A percentile compares a stretch with the other conserved stretches of the same genome.
These are phyloP conservation scores for Rhexocercosporidium sp. DNA, from an alignment of 2,329 filamentous ascomycete species.

Conservation along the genomic window DNA sequence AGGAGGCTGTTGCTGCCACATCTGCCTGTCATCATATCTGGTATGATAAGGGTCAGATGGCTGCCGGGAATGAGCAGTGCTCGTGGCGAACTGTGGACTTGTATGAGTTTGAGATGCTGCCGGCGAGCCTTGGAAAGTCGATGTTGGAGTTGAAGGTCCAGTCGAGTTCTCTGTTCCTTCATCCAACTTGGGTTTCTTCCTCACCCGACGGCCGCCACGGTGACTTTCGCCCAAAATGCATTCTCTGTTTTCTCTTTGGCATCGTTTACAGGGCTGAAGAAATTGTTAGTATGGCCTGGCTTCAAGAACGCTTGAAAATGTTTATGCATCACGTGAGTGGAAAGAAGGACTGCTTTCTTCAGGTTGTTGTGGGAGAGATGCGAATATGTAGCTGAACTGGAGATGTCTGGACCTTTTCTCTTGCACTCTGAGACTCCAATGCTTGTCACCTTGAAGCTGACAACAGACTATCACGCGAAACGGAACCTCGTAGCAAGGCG, in stretches of 20 bases:
- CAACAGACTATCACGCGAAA: too few relatives aligned
- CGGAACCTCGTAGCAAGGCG: neutral
- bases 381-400: neutral
- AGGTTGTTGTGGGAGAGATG: neutral
- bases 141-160: neutral
- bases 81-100: constrained; percentile 10
- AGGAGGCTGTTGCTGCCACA: constrained; percentile 32
- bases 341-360: neutral
- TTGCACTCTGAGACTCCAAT: too few relatives aligned
- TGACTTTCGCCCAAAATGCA: constrained; percentile 42
- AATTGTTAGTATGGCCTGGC: constrained; percentile 9
- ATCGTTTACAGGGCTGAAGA: constrained; percentile 41
- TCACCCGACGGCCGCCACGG: constrained; percentile 41
- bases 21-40: constrained; percentile 27
- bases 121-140: constrained; percentile 9
- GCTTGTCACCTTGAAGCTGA: too few relatives aligned
- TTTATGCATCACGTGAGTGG: neutral
- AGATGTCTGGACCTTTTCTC: neutral
- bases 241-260: constrained; percentile 41
- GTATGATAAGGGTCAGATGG: constrained; percentile 28
- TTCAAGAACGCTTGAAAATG: neutral
- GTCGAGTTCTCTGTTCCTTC: constrained; percentile 17
- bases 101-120: constrained; percentile 9
- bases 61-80: constrained; percentile 19
- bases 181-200: constrained; percentile 40